Evolutionary conservation across 805 yeast genomes (phyloP), one percentile per base, ranked within the genome.

Genomic region (Nakazawaea anatomiae): DNA sequence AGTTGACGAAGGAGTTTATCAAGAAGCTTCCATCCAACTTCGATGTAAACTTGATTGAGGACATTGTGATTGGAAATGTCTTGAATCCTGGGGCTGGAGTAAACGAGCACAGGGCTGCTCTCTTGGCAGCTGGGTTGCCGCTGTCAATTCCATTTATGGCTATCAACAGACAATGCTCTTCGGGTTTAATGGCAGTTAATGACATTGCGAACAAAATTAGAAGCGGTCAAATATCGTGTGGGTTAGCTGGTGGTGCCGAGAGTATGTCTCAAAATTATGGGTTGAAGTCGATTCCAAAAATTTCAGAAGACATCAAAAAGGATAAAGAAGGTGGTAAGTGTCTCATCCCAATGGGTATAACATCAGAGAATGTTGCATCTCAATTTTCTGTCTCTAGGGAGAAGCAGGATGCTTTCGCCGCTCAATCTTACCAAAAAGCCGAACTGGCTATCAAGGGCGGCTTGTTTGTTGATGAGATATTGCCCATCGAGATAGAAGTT

Each of bases 1-100:
- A 79, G 56, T 79, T 92, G 53, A 71, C 90, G 52, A 68, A 73
- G 53, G 86, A 80, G 40, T 64, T 91, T 52, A 74, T 76, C 52
- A 76, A 75, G 55, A 69, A 73, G 44, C 63, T 80, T 10, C 79
- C 80, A 51, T 76, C 81, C 51, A 69, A 73, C 43, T 69, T 79
- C 43, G 82, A 79, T 58, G 66, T 69, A 32, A 55, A 59, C 52
- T 63, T 81, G 57, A 83, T 92, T 54, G 96, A 86, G 59, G 97
- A 92, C 61, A 84, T 92, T 52, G 85, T 85, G 34, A 84, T 89
- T 55, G 98, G 98, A 58, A 92, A 92, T 67, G 97, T 92, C 30
- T 77, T 91, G 63, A 89, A 91, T 72, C 79, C 81, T 45, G 96
- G 96, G 47, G 95, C 97, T 28, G 98, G 97, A 60, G 96, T 94